phyloP scores from a whole-genome alignment of 129 eudicot species.

The Glebionis coronaria region DNA sequence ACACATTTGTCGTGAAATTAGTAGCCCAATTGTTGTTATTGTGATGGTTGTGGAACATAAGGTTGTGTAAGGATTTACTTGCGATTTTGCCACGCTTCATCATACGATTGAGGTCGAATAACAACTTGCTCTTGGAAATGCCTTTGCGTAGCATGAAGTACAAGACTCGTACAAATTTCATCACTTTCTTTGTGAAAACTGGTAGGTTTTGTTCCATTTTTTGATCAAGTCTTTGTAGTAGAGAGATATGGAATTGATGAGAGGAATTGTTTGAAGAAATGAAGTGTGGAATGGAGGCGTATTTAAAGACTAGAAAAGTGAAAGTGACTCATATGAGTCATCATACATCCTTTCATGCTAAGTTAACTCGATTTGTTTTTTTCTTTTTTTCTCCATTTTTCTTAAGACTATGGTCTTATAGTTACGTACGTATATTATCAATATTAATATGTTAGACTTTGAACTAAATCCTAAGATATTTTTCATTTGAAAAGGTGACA shows the following conservation, averaged over 20 bases:
- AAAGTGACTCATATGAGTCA: slow-evolving; percentile 14
- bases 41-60: slow-evolving; percentile 58
- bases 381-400: too few species aligned
- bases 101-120: slow-evolving; percentile 55
- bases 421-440: too few species aligned
- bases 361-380: neutral
- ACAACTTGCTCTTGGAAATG: slow-evolving; percentile 48
- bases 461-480: too few species aligned
- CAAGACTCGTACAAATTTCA: slow-evolving; percentile 44
- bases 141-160: slow-evolving; percentile 53
- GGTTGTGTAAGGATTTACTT: slow-evolving; percentile 52
- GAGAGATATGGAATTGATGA: neutral
- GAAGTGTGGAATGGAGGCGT: slow-evolving; percentile 7
- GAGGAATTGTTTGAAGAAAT: slow-evolving; percentile 17
- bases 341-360: slow-evolving; percentile 15
- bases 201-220: slow-evolving; percentile 58
- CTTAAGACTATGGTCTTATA: too few species aligned
- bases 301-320: slow-evolving; percentile 20
- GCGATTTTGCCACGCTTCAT: slow-evolving; percentile 65
- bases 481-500: too few species aligned
- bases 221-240: neutral
- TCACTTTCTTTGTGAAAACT: slow-evolving; percentile 46
- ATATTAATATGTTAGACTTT: too few species aligned
- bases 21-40: slow-evolving; percentile 15
- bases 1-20: slow-evolving; percentile 8